Evolutionary conservation across 352 stramenopile species (phyloP), one percentile per base, ranked within the genome.

Genomic region (Phytophthora ohioensis): DNA sequence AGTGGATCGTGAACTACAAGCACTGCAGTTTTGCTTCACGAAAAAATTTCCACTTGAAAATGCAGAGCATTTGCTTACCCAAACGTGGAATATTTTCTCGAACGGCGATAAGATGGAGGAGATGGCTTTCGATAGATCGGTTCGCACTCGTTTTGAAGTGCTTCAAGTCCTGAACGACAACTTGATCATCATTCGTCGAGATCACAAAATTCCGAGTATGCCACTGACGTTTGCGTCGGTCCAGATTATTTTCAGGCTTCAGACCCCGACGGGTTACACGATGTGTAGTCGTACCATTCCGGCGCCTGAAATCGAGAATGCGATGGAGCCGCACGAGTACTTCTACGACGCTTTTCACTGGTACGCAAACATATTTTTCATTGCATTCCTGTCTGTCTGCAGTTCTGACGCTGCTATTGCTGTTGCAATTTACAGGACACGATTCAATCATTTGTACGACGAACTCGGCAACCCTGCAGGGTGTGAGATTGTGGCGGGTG

Each of bases 301-400:
- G 4, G 63, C 77, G 5, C 69, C 81, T 27, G 72, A 83, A 65
- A 81, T 91, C 57, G 64, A 87, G 69, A 62, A 70, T 5, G 39
- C 64, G 12, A 69, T 87, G 34, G 51, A 81, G 42, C 49, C 72
- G 17, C 72, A 87, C 51, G 83, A 90, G 53, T 73, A 83, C 32
- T 91, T 77, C 64, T 88, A 87, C 41, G 75, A 87, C 42, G 68
- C 82, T 13, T 79, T 86, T 55, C 76, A 88, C 65, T 91, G 78
- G 74, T 85, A 55, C 30, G 68, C 27, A 2, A n/a, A 31, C 7
- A 30, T 31, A 5, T 57, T 6, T 11, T 63, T n/a, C 32, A 12
- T 53, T n/a, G 21, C 39, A 13, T 35, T 10, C 31, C 17, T 43
- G 4, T 45, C 6, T 34, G n/a, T 31, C 51, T 64, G 4, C 4